Conservation (phyloP, 2,329 filamentous ascomycete genomes). For the Verticillium klebahnii region DNA sequence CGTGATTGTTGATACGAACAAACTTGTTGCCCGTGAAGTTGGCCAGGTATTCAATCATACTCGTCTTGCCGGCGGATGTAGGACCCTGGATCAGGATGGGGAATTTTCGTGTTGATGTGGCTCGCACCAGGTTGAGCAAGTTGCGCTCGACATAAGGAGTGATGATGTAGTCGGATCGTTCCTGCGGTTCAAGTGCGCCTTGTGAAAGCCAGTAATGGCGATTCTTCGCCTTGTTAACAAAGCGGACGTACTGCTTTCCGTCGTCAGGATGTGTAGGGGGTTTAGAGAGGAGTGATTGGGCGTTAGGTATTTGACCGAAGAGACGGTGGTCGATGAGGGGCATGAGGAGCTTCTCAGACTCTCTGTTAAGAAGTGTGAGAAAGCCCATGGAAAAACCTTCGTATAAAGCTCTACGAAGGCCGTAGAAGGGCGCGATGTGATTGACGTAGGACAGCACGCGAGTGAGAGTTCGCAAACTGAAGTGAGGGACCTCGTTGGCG, state of each 20-base stretch:
- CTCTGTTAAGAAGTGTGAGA: conserved; percentile 76
- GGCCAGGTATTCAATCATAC: conserved; percentile 99
- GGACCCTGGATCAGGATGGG: conserved; percentile 95
- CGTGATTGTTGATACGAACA: conserved; percentile 98
- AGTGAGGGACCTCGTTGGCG: conserved; percentile 92
- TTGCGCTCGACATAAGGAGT: conserved; percentile 95
- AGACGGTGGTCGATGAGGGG: conserved; percentile 79
- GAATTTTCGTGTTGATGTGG: conserved; percentile 85
- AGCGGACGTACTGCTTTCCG: conserved; percentile 73
- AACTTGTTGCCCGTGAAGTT: conserved; percentile 96
- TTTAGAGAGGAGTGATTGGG: conserved; percentile 70
- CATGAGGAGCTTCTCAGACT: conserved; percentile 73
- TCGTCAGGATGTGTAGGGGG: conserved; percentile 74
- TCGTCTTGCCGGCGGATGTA: conserved; percentile 96
- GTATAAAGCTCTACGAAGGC: conserved; percentile 77
- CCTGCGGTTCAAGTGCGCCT: conserved; percentile 61
- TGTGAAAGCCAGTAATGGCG: conserved; percentile 87
- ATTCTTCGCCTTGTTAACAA: conserved; percentile 59
- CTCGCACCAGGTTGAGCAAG: conserved; percentile 87
- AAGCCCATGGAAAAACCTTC: conserved; percentile 99
- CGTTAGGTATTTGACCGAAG: conserved; percentile 64
- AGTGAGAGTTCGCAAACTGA: conserved; percentile 91
- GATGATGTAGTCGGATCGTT: conserved; percentile 89
- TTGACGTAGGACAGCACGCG: conserved; percentile 84
- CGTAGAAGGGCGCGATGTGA: conserved; percentile 79